Evolutionary conservation across 768 basidiomycete genomes (phyloP).

Genomic region (Lactifluus echinatus): DNA sequence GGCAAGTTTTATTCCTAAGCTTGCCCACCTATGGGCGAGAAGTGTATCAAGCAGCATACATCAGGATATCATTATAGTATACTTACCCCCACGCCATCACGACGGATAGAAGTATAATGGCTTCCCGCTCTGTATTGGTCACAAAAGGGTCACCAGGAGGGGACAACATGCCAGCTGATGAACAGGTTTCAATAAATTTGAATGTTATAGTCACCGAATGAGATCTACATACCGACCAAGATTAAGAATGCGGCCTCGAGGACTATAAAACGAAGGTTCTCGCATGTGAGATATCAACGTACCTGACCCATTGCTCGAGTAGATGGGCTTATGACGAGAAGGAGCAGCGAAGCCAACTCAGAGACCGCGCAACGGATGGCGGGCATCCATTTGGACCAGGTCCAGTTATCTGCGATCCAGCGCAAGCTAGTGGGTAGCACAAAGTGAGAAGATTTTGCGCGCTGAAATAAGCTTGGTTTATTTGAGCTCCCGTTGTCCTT

Average conservation of each 20-base stretch:
- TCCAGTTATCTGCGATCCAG: slow-evolving; percentile 54
- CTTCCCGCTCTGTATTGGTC: slow-evolving; percentile 57
- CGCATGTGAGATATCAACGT: slow-evolving; percentile 18
- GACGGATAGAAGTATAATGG: slow-evolving; percentile 43
- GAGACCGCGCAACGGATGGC: slow-evolving; percentile 52
- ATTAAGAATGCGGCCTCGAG: slow-evolving; percentile 55
- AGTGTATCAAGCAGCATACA: not conserved
- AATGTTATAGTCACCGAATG: not conserved
- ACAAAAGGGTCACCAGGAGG: slow-evolving; percentile 63
- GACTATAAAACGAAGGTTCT: not conserved
- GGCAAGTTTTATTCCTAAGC: slow-evolving; percentile 56
- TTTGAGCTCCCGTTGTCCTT: not conserved
- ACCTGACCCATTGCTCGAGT: slow-evolving; percentile 52
- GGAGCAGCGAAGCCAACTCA: slow-evolving; percentile 50
- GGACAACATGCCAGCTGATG: slow-evolving; percentile 50
- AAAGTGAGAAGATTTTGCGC: not conserved
- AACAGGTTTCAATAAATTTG: not conserved
- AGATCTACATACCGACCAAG: slow-evolving; percentile 40
- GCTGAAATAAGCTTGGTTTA: not conserved
- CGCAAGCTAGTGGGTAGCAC: slow-evolving; percentile 29
- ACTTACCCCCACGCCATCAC: slow-evolving; percentile 45
- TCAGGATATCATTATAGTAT: slow-evolving; percentile 29
- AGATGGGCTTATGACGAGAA: slow-evolving; percentile 49
- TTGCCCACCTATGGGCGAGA: slow-evolving; percentile 44
- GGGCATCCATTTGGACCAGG: slow-evolving; percentile 52